Percentiles rank a stretch among this genome's conserved stretches.
Conservation (phyloP, 2,329 filamentous ascomycete species). For the Simplicillium sp. region DNA sequence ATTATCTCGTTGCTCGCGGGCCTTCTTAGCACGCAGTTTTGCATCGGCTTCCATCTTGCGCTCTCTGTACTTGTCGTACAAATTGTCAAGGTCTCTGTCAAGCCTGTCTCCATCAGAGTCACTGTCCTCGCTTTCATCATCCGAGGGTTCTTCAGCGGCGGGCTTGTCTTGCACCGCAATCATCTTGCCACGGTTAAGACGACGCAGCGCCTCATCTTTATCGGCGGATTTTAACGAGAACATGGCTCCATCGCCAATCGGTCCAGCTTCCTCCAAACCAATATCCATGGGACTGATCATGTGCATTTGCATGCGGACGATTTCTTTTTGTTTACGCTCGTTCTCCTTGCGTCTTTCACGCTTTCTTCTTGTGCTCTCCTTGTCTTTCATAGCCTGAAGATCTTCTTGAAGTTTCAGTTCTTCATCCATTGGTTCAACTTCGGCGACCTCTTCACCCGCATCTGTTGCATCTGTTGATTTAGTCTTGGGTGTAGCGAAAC, state of each 20-base stretch:
- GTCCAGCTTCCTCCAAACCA: slow-evolving; percentile 77
- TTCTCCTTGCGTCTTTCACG: slow-evolving; percentile 81
- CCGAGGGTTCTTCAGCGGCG: slow-evolving; percentile 37
- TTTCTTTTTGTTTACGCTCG: slow-evolving; percentile 87
- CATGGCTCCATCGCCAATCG: slow-evolving; percentile 70
- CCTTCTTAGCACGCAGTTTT: slow-evolving; percentile 85
- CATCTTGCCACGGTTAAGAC: slow-evolving; percentile 65
- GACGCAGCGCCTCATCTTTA: slow-evolving; percentile 59
- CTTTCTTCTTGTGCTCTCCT: slow-evolving; percentile 66
- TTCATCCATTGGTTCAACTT: slow-evolving; percentile 87
- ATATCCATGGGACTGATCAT: slow-evolving; percentile 97
- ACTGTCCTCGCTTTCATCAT: slow-evolving; percentile 53
- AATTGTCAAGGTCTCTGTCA: slow-evolving; percentile 73
- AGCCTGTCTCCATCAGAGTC: slow-evolving; percentile 76
- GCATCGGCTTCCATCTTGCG: slow-evolving; percentile 71
- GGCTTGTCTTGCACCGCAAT: slow-evolving; percentile 25
- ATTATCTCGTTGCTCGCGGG: slow-evolving; percentile 69
- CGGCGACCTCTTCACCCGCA: slow-evolving; percentile 59
- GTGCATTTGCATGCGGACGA: slow-evolving; percentile 93
- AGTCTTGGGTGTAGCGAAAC: slow-evolving; percentile 66
- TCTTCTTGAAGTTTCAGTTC: slow-evolving; percentile 87
- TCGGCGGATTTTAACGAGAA: slow-evolving; percentile 80
- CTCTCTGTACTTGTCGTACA: slow-evolving; percentile 83
- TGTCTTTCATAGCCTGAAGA: slow-evolving; percentile 71
- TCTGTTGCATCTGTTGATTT: slow-evolving; percentile 28